Evolutionary conservation across 345 rosid genomes (phyloP).

Genomic region (Rubroshorea leprosula): DNA sequence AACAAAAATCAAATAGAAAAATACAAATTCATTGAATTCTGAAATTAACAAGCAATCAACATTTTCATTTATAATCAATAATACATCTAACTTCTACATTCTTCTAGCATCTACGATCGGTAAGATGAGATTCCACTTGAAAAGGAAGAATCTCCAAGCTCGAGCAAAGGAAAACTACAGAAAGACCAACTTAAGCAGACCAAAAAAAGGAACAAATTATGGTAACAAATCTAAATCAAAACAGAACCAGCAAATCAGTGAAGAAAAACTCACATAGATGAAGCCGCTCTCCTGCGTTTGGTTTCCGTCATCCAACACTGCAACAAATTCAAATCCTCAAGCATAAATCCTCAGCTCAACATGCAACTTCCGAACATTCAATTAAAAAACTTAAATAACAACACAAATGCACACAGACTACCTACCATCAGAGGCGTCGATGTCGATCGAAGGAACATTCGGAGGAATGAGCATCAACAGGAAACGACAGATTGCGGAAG

Average conservation of each 20-base stretch:
- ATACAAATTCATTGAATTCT: not conserved
- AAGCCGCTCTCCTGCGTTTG: constrained; percentile 78
- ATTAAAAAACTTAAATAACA: not conserved
- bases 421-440: constrained; percentile 88
- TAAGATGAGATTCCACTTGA: too few relatives aligned
- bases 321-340: too few relatives aligned
- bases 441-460: constrained; percentile 89
- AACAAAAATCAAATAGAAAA: not conserved
- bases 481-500: constrained; percentile 88
- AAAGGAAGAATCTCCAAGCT: not conserved
- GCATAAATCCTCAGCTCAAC: constrained; percentile 8
- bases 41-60: not conserved
- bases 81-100: too few relatives aligned
- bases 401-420: constrained; percentile 1
- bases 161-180: not conserved
- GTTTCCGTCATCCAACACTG: constrained; percentile 76
- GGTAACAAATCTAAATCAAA: constrained; percentile 10
- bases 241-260: too few relatives aligned
- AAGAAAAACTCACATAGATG: constrained; percentile 70
- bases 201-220: too few relatives aligned
- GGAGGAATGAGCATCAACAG: constrained; percentile 84
- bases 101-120: too few relatives aligned
- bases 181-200: constrained; percentile 2
- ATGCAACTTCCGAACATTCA: constrained; percentile 12
- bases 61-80: too few relatives aligned